Conservation (phyloP, 768 basidiomycete species). For the Amanita fuliginea region DNA sequence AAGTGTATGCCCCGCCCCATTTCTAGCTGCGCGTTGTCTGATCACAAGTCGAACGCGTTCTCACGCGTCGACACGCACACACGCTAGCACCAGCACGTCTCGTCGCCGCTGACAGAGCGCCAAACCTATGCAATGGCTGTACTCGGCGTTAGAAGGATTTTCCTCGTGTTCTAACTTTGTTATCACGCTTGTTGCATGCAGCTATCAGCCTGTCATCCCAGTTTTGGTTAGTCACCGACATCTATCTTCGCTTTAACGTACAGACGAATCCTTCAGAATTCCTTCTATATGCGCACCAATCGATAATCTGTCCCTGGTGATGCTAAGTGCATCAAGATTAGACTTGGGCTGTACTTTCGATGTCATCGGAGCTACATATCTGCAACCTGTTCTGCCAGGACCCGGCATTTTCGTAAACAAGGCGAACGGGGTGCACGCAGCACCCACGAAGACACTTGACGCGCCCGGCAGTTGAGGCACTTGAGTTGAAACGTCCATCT, state of each 20-base stretch:
- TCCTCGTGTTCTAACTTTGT: not conserved
- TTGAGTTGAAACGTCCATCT: not conserved
- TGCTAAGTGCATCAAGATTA: not conserved
- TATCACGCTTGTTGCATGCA: not conserved
- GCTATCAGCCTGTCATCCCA: not conserved
- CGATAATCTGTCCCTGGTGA: not conserved
- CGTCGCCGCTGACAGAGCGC: not conserved
- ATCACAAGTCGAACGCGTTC: not conserved
- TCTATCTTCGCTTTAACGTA: not conserved
- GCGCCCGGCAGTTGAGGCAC: not conserved
- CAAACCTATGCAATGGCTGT: not conserved
- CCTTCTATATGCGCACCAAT: slow-evolving; percentile 1
- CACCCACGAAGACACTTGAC: not conserved
- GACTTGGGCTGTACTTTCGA: not conserved
- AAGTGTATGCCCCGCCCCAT: not conserved
- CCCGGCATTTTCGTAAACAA: too few relatives aligned
- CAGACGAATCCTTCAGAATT: not conserved
- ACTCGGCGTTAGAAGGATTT: not conserved
- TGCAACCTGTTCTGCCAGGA: not conserved
- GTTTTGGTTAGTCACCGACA: not conserved
- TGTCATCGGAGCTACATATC: not conserved
- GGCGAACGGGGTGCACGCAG: not conserved
- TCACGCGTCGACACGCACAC: too few relatives aligned
- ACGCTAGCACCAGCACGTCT: too few relatives aligned
- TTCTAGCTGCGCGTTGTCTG: not conserved